Conservation (phyloP, 108 stramenopile genomes). For the Pseudonitzschia multiseries region DNA sequence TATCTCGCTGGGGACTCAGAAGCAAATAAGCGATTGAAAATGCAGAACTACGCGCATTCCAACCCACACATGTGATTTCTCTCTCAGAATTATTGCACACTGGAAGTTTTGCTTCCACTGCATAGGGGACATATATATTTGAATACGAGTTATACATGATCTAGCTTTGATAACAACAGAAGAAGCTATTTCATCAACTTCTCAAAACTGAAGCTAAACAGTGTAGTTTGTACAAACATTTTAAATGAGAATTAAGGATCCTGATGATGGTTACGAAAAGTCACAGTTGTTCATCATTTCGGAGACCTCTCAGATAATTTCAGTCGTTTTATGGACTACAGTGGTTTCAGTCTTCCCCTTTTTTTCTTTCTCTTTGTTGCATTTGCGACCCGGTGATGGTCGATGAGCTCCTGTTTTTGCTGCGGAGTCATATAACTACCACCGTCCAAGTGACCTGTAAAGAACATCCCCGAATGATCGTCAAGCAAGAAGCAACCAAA, state of each 20-base stretch:
- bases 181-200: no score
- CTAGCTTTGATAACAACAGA: no score
- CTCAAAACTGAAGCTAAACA: no score
- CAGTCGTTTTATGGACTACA: background rate
- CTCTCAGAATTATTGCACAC: background rate
- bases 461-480: slow-evolving; percentile 80
- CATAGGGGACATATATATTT: background rate
- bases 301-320: background rate
- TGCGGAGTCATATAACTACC: slow-evolving; percentile 32
- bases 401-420: slow-evolving; percentile 8
- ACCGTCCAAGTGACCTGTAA: slow-evolving; percentile 87
- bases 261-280: no score
- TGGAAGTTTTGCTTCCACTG: background rate
- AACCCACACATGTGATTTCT: background rate
- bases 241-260: no score
- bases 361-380: background rate
- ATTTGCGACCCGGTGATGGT: background rate
- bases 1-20: background rate
- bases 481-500: slow-evolving; percentile 86
- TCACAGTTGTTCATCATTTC: no score
- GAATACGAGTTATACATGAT: no score
- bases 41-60: background rate
- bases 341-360: background rate
- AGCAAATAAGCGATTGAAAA: slow-evolving; percentile 12
- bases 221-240: no score